Conservation (phyloP, 805 yeast species). For the Suhomyces sp. region DNA sequence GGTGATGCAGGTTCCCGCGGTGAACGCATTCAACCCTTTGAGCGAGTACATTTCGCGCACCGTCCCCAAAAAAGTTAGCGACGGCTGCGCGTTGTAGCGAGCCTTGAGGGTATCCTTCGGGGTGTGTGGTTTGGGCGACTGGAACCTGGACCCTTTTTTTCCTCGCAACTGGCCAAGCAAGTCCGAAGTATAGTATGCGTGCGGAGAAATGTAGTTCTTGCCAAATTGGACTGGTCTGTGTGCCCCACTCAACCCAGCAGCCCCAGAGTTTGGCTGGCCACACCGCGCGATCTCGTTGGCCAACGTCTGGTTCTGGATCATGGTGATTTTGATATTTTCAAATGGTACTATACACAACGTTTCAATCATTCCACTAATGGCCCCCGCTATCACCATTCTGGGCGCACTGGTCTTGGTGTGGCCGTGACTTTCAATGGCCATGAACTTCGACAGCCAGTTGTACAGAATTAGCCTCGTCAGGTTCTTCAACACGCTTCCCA, state of each 20-base stretch:
- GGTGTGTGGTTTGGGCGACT: constrained; percentile 13
- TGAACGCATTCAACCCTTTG: constrained; percentile 74
- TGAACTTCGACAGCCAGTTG: constrained; percentile 67
- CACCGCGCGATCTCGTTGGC: constrained; percentile 27
- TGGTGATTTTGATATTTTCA: constrained; percentile 76
- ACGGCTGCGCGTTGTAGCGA: constrained; percentile 50
- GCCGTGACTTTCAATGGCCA: constrained; percentile 46
- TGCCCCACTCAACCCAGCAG: constrained; percentile 1
- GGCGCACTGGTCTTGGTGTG: constrained; percentile 71
- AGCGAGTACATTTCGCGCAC: constrained; percentile 64
- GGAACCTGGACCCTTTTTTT: constrained; percentile 22
- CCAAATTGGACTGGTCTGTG: constrained; percentile 22
- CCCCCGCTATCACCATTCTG: constrained; percentile 78
- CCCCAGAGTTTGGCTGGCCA: constrained; percentile 23
- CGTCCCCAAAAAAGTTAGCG: constrained; percentile 50
- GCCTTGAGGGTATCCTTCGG: constrained; percentile 19
- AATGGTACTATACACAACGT: constrained; percentile 85
- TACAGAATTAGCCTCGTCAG: constrained; percentile 70
- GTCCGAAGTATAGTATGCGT: constrained; percentile 39
- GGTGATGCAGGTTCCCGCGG: constrained; percentile 84
- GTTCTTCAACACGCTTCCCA: constrained; percentile 74
- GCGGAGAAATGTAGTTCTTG: constrained; percentile 40
- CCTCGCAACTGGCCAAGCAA: constrained; percentile 25
- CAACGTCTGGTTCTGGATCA: constrained; percentile 64
- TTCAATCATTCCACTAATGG: constrained; percentile 79